These are phyloP conservation scores for Aspergillus sp. DNA, from an alignment of 2,329 filamentous ascomycete genomes.

Conservation along the genomic window DNA sequence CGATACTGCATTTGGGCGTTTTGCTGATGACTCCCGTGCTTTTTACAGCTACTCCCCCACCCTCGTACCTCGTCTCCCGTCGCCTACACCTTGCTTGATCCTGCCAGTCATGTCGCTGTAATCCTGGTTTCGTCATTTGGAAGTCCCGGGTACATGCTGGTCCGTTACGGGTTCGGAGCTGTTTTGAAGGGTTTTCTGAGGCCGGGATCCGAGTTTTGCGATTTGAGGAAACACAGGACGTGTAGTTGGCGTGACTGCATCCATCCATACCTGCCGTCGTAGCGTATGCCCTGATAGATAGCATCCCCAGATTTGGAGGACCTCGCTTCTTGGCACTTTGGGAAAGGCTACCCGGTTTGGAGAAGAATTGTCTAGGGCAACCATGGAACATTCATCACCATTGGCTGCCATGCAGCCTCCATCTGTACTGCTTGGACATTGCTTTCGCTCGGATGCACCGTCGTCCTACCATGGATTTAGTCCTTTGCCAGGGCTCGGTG, in stretches of 20 bases:
- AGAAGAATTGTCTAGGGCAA: conserved; percentile 12
- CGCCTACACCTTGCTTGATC: conserved; percentile 5
- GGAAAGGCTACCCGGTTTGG: not conserved
- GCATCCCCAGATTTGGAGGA: conserved; percentile 9
- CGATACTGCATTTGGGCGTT: conserved; percentile 6
- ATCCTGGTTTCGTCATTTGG: conserved; percentile 17
- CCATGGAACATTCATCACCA: conserved; percentile 91
- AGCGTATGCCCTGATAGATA: conserved; percentile 22
- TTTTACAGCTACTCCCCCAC: conserved; percentile 16
- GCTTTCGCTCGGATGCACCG: conserved; percentile 60
- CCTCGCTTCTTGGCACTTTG: conserved; percentile 8
- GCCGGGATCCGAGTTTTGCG: conserved; percentile 12
- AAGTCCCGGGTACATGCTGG: conserved; percentile 21
- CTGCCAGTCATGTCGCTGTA: conserved; percentile 32
- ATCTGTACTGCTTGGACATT: conserved; percentile 60
- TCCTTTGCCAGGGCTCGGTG: conserved; percentile 56
- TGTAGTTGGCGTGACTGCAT: conserved; percentile 13
- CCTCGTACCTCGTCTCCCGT: conserved; percentile 12
- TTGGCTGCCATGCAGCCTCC: conserved; percentile 86
- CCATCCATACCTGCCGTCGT: conserved; percentile 14
- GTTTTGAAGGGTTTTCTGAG: conserved; percentile 11
- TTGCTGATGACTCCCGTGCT: conserved; percentile 14
- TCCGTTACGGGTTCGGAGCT: conserved; percentile 21
- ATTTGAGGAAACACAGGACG: conserved; percentile 9
- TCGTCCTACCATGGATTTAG: conserved; percentile 54